A percentile compares a stretch with the other conserved stretches of the same genome.
phyloP scores from a whole-genome alignment of 2,329 filamentous ascomycete species.

The Hypoxylon sp. region DNA sequence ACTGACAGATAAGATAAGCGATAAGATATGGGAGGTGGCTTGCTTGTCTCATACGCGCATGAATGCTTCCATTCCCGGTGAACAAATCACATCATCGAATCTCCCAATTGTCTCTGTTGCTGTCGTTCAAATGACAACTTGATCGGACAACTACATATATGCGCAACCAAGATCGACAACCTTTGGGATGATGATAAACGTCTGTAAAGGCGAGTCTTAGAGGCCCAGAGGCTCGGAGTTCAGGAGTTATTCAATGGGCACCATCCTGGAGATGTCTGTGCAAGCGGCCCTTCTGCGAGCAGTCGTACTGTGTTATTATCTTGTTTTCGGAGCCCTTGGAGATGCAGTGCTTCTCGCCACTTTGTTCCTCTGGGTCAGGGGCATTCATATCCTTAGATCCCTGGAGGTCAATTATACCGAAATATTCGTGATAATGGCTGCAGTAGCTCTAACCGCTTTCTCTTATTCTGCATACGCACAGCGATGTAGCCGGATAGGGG shows the following conservation, averaged over 20 bases:
- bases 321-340: conserved; percentile 38
- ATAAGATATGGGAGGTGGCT: conserved; percentile 24
- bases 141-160: background rate
- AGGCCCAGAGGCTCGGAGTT: conserved; percentile 3
- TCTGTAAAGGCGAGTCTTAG: conserved; percentile 7
- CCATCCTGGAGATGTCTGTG: conserved; percentile 28
- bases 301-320: conserved; percentile 40
- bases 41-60: conserved; percentile 13
- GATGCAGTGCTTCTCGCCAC: conserved; percentile 40
- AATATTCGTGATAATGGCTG: conserved; percentile 14
- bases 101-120: background rate
- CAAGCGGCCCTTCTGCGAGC: conserved; percentile 30
- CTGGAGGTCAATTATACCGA: conserved; percentile 15
- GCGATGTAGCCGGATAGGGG: conserved; percentile 13
- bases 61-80: conserved; percentile 13
- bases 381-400: conserved; percentile 11
- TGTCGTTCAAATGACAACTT: background rate
- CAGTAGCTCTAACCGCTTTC: conserved; percentile 19
- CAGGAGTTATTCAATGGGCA: conserved; percentile 25
- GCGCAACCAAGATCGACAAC: background rate
- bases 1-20: conserved; percentile 27
- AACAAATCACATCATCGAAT: background rate
- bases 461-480: conserved; percentile 11
- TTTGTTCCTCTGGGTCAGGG: conserved; percentile 35
- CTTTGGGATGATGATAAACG: conserved; percentile 10